Evolutionary conservation across 2,329 filamentous ascomycete genomes (phyloP).

Genomic region (Ophiosphaerella narmari): DNA sequence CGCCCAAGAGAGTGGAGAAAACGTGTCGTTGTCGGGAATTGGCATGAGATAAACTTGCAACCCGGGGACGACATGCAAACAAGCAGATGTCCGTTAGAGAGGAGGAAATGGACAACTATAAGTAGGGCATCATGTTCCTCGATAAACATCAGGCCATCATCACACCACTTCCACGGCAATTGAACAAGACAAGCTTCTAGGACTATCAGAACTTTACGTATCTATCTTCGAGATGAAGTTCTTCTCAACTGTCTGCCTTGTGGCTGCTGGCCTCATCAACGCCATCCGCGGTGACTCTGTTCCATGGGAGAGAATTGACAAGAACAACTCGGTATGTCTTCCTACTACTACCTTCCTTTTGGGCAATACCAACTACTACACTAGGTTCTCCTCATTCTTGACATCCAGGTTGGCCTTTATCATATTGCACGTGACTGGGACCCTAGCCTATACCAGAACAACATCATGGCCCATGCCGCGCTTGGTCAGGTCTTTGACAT

Average conservation of each 20-base stretch:
- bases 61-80: not conserved
- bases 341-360: not conserved
- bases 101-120: slow-evolving; percentile 23
- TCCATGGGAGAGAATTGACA: slow-evolving; percentile 49
- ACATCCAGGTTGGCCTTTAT: slow-evolving; percentile 65
- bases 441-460: slow-evolving; percentile 66
- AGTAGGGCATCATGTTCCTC: slow-evolving; percentile 17
- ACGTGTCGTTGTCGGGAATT: not conserved
- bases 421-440: slow-evolving; percentile 68
- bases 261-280: slow-evolving; percentile 34
- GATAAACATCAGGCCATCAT: slow-evolving; percentile 17
- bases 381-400: slow-evolving; percentile 62
- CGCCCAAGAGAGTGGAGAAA: slow-evolving; percentile 8
- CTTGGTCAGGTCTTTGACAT: slow-evolving; percentile 69
- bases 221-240: slow-evolving; percentile 38
- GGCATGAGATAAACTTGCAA: not conserved
- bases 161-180: slow-evolving; percentile 11
- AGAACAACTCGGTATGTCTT: slow-evolving; percentile 45
- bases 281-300: slow-evolving; percentile 40
- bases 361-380: not conserved
- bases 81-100: not conserved
- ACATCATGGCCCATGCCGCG: slow-evolving; percentile 69
- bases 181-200: slow-evolving; percentile 4
- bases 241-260: slow-evolving; percentile 28
- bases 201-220: not conserved